A percentile compares a stretch with the other conserved stretches of the same genome.
These are phyloP conservation scores for Xylariaceae sp. DNA, from an alignment of 2,329 filamentous ascomycete species.

Conservation along the genomic window DNA sequence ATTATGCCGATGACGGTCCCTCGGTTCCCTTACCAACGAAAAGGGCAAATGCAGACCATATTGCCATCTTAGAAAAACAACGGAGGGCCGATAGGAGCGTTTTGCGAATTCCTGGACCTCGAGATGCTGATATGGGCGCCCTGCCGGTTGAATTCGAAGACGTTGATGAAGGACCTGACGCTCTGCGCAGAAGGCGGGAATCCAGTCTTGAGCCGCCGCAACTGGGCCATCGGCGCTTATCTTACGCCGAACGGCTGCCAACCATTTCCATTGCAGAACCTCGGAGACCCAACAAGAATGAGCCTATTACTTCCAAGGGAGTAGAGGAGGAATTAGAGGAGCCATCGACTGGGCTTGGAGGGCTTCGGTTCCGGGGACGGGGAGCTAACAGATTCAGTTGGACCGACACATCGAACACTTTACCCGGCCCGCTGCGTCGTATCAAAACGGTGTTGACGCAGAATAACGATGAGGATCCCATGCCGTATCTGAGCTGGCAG, in stretches of 20 bases:
- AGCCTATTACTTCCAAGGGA: conserved; percentile 30
- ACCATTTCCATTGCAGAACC: conserved; percentile 67
- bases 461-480: conserved; percentile 49
- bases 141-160: conserved; percentile 53
- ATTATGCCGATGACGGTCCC: conserved; percentile 40
- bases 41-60: conserved; percentile 67
- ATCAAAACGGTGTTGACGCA: conserved; percentile 54
- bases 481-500: conserved; percentile 91
- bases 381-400: conserved; percentile 37
- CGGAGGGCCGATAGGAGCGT: conserved; percentile 67
- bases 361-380: conserved; percentile 42
- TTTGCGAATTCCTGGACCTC: conserved; percentile 82
- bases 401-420: conserved; percentile 28
- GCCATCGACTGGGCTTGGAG: conserved; percentile 36
- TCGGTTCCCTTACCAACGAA: conserved; percentile 47
- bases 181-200: conserved; percentile 33
- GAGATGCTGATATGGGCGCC: conserved; percentile 81
- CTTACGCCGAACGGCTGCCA: conserved; percentile 38
- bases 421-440: conserved; percentile 40
- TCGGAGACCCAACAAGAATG: conserved; percentile 39
- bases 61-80: conserved; percentile 82
- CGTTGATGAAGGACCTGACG: conserved; percentile 26
- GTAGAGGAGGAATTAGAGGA: conserved; percentile 41
- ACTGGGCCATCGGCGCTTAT: conserved; percentile 9
- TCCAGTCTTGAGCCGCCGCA: conserved; percentile 23